Evolutionary conservation across 192 early-diverging fungal species (phyloP).

Genomic region (Geranomyces variabilis): DNA sequence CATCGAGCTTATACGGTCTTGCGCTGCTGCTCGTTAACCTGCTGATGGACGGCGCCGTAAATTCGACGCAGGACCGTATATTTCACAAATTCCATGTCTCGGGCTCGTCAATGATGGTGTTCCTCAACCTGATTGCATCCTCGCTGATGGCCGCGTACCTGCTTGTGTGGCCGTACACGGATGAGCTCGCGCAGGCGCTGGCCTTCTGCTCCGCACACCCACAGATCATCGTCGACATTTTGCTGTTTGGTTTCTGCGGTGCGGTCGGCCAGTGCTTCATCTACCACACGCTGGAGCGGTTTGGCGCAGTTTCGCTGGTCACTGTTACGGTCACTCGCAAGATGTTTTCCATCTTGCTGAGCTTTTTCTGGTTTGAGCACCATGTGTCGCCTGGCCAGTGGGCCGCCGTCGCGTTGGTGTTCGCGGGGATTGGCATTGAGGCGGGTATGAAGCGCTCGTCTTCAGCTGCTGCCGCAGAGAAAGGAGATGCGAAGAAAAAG

Average conservation of each 20-base stretch:
- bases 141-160: slow-evolving; percentile 77
- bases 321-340: slow-evolving; percentile 96
- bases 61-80: slow-evolving; percentile 95
- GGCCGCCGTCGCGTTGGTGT: slow-evolving; percentile 83
- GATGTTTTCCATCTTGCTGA: slow-evolving; percentile 92
- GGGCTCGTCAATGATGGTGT: slow-evolving; percentile 96
- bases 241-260: slow-evolving; percentile 89
- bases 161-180: slow-evolving; percentile 68
- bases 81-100: slow-evolving; percentile 80
- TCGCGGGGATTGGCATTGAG: slow-evolving; percentile 65
- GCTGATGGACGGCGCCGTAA: slow-evolving; percentile 90
- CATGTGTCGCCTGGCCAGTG: slow-evolving; percentile 79
- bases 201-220: slow-evolving; percentile 80
- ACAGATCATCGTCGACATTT: slow-evolving; percentile 76
- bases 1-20: slow-evolving; percentile 79
- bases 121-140: slow-evolving; percentile 86
- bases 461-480: too few relatives aligned
- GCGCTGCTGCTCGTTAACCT: slow-evolving; percentile 83
- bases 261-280: slow-evolving; percentile 98
- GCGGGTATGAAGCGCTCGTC: slow-evolving; percentile 34
- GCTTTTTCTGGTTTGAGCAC: slow-evolving; percentile 88
- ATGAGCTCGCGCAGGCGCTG: slow-evolving; percentile 75
- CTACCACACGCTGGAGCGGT: slow-evolving; percentile 89
- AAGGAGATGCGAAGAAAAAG: too few relatives aligned
- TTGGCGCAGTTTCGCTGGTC: slow-evolving; percentile 88